These are phyloP conservation scores for Epichloe typhina DNA, from an alignment of 2,329 filamentous ascomycete species.

Conservation along the genomic window DNA sequence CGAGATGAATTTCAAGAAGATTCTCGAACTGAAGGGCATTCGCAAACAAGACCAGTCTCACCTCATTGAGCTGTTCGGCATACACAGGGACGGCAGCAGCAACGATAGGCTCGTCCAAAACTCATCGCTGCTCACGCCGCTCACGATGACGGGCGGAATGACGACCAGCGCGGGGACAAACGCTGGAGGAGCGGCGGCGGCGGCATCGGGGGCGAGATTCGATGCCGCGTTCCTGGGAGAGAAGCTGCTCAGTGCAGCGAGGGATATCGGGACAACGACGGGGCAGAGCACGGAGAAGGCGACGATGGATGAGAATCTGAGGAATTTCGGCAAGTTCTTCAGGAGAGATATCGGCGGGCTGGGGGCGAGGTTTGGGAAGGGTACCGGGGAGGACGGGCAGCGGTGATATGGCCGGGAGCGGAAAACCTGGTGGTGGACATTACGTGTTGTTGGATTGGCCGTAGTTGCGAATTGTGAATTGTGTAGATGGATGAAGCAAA, in stretches of 20 bases:
- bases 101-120: constrained; percentile 58
- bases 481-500: not conserved
- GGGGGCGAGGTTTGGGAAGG: constrained; percentile 58
- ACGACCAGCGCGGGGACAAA: constrained; percentile 27
- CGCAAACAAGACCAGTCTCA: constrained; percentile 69
- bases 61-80: constrained; percentile 71
- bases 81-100: constrained; percentile 63
- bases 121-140: constrained; percentile 57
- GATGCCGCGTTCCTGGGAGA: constrained; percentile 75
- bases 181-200: constrained; percentile 29
- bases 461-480: not conserved
- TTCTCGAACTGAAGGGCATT: constrained; percentile 90
- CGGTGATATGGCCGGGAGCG: constrained; percentile 5
- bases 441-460: not conserved
- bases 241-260: constrained; percentile 74
- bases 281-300: constrained; percentile 39
- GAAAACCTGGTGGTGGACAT: too few relatives aligned
- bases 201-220: constrained; percentile 42
- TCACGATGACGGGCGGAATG: constrained; percentile 36
- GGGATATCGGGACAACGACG: constrained; percentile 61
- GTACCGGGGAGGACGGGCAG: constrained; percentile 27
- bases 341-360: constrained; percentile 70
- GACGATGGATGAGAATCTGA: constrained; percentile 84
- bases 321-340: constrained; percentile 95
- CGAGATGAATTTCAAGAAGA: constrained; percentile 90